A percentile compares a stretch with the other conserved stretches of the same genome.
These are phyloP conservation scores for Diaporthe ampelina DNA, from an alignment of 2,329 filamentous ascomycete genomes.

Conservation along the genomic window DNA sequence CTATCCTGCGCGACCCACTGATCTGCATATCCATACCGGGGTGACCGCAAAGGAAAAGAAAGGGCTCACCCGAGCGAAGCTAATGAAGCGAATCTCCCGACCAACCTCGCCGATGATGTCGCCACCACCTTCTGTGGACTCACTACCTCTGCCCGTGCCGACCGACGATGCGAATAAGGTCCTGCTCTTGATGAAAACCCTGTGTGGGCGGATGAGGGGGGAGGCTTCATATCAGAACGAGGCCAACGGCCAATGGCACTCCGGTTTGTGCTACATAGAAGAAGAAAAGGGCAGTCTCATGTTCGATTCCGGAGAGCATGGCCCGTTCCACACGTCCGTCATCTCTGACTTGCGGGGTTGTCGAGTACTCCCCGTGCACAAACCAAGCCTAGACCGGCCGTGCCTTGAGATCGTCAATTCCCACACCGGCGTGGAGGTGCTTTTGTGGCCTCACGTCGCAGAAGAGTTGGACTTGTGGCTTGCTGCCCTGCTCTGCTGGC, in stretches of 20 bases:
- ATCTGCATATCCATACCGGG: conserved; percentile 52
- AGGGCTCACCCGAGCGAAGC: conserved; percentile 59
- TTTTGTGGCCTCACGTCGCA: conserved; percentile 73
- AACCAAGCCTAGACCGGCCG: conserved; percentile 60
- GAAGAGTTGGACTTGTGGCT: conserved; percentile 85
- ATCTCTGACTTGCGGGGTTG: conserved; percentile 83
- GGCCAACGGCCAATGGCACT: conserved; percentile 73
- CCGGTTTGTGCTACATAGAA: conserved; percentile 83
- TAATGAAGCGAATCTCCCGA: conserved; percentile 69
- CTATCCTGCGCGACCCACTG: conserved; percentile 51
- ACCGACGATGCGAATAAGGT: conserved; percentile 80
- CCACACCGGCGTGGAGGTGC: conserved; percentile 70
- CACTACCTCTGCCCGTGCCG: conserved; percentile 70
- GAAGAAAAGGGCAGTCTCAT: conserved; percentile 81
- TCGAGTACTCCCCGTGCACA: conserved; percentile 71
- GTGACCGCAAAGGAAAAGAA: conserved; percentile 62
- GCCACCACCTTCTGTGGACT: conserved; percentile 70
- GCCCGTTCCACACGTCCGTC: conserved; percentile 74
- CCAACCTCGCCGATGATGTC: conserved; percentile 70
- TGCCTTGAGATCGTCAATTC: conserved; percentile 70
- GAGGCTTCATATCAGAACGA: conserved; percentile 80
- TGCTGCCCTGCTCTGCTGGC: conserved; percentile 85
- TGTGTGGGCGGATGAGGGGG: conserved; percentile 85
- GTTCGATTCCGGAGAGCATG: conserved; percentile 78
- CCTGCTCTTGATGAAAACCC: conserved; percentile 80